Evolutionary conservation across 352 stramenopile genomes (phyloP).

Genomic region (Pythium myriotylum): DNA sequence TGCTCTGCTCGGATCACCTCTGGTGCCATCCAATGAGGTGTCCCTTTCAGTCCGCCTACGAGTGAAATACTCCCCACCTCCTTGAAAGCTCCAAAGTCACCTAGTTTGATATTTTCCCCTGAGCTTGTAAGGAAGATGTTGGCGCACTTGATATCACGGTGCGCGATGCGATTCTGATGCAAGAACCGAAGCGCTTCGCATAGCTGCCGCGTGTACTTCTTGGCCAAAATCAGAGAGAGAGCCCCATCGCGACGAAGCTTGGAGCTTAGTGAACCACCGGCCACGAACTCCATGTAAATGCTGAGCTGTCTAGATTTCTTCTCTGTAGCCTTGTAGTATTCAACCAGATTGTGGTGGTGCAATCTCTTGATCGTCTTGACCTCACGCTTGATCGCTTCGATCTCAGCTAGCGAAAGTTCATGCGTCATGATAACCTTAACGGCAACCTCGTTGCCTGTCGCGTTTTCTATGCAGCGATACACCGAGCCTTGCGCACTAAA

Average conservation of each 20-base stretch:
- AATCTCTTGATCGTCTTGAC: constrained; percentile 71
- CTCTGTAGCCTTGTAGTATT: constrained; percentile 64
- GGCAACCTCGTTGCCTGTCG: constrained; percentile 53
- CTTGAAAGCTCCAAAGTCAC: constrained; percentile 82
- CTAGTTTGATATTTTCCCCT: constrained; percentile 57
- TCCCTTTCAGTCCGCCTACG: constrained; percentile 84
- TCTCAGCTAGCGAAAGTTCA: constrained; percentile 49
- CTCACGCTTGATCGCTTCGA: constrained; percentile 65
- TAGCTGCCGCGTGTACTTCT: constrained; percentile 83
- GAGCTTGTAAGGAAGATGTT: constrained; percentile 71
- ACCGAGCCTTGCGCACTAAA: constrained; percentile 61
- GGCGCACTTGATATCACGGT: constrained; percentile 88
- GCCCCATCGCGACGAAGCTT: constrained; percentile 54
- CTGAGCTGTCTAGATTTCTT: constrained; percentile 58
- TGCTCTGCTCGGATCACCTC: constrained; percentile 81
- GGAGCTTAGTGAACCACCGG: constrained; percentile 73
- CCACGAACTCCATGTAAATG: constrained; percentile 90
- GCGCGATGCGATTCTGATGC: constrained; percentile 86
- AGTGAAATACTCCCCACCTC: constrained; percentile 66
- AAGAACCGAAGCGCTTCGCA: constrained; percentile 84
- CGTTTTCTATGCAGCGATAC: constrained; percentile 67
- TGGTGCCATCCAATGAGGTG: constrained; percentile 92
- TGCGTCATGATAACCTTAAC: constrained; percentile 72
- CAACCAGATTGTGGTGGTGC: constrained; percentile 59
- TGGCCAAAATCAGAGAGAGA: constrained; percentile 41